Conservation (phyloP, 305 asterid genomes). For the Solanum hybrid region DNA sequence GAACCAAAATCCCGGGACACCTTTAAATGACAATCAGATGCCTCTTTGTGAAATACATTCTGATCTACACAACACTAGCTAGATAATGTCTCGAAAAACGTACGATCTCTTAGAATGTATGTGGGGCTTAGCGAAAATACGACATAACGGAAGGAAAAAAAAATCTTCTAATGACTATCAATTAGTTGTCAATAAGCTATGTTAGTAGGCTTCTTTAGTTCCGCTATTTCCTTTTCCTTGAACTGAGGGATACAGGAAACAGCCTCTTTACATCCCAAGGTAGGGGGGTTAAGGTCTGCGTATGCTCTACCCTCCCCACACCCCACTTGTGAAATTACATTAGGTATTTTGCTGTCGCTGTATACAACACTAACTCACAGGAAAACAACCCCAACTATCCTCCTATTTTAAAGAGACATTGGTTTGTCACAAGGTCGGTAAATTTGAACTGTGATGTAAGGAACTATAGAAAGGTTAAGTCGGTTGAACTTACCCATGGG, state of each 20-base stretch:
- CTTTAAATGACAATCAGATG: background rate
- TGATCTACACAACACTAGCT: too few relatives aligned
- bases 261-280: background rate
- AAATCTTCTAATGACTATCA: too few relatives aligned
- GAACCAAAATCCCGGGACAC: background rate
- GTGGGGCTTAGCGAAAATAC: background rate
- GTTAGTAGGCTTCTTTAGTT: background rate
- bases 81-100: too few relatives aligned
- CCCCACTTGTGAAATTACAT: background rate
- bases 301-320: background rate
- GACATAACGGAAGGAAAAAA: background rate
- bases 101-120: too few relatives aligned
- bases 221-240: background rate
- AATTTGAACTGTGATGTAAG: background rate
- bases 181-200: too few relatives aligned
- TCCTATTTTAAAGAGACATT: background rate
- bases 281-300: background rate
- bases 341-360: background rate
- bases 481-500: constrained; percentile 64
- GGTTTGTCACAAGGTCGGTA: background rate
- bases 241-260: background rate
- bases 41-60: background rate
- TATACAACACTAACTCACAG: background rate
- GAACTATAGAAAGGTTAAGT: background rate
- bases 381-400: background rate